phyloP scores from a whole-genome alignment of 2,329 filamentous ascomycete genomes.

The Karstenula rhodostoma region DNA sequence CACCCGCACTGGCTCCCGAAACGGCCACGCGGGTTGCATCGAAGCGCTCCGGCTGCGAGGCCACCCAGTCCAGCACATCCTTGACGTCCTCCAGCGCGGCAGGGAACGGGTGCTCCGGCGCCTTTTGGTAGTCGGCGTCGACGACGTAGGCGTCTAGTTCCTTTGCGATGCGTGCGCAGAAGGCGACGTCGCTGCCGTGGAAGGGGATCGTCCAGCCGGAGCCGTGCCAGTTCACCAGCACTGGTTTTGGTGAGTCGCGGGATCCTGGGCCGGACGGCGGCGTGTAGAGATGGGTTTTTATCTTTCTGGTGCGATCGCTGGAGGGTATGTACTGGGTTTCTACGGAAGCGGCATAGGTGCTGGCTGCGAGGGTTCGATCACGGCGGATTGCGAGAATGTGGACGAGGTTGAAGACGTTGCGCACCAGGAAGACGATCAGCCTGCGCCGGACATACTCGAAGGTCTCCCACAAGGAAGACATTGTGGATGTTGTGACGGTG shows the following conservation, averaged over 20 bases:
- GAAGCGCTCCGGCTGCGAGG: slow-evolving; percentile 39
- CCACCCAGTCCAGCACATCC: slow-evolving; percentile 46
- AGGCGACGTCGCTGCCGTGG: slow-evolving; percentile 52
- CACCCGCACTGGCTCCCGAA: slow-evolving; percentile 54
- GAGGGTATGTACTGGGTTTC: not conserved
- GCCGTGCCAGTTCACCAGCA: slow-evolving; percentile 48
- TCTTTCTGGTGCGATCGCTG: not conserved
- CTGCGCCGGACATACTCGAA: not conserved
- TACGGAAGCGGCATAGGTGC: not conserved
- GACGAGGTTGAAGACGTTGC: not conserved
- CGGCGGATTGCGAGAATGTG: not conserved
- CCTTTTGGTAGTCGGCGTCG: slow-evolving; percentile 50
- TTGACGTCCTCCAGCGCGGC: slow-evolving; percentile 48
- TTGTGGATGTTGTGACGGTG: not conserved
- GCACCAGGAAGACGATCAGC: not conserved
- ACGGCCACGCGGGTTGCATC: slow-evolving; percentile 41
- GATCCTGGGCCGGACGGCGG: slow-evolving; percentile 14
- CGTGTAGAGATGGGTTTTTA: slow-evolving; percentile 30
- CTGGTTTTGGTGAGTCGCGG: slow-evolving; percentile 23
- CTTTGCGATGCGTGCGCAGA: slow-evolving; percentile 45
- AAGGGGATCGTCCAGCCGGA: slow-evolving; percentile 44
- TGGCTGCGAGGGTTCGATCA: not conserved
- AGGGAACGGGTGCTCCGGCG: slow-evolving; percentile 51
- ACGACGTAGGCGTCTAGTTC: slow-evolving; percentile 42
- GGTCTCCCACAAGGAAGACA: not conserved